Conservation (phyloP, 805 yeast species). For the Candida sithepensis region DNA sequence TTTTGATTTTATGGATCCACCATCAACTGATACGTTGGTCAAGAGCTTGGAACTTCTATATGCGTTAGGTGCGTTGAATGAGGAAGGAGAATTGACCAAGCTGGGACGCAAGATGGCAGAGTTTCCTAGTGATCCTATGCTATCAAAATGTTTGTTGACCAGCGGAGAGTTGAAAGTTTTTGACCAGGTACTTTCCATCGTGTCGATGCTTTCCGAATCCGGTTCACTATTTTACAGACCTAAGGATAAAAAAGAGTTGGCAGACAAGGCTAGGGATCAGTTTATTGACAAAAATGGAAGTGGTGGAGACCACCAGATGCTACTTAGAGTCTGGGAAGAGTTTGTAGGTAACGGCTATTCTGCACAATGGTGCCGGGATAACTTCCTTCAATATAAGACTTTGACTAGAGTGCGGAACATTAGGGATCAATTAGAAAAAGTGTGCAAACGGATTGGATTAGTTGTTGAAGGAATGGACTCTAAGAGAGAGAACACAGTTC, state of each 20-base stretch:
- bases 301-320: constrained; percentile 80
- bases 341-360: constrained; percentile 72
- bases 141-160: constrained; percentile 69
- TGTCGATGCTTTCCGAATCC: constrained; percentile 81
- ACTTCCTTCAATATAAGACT: constrained; percentile 73
- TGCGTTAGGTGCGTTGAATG: constrained; percentile 81
- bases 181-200: constrained; percentile 65
- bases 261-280: constrained; percentile 57
- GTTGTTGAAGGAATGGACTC: not conserved
- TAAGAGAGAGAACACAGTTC: not conserved
- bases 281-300: constrained; percentile 46
- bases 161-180: constrained; percentile 61
- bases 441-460: constrained; percentile 55
- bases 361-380: constrained; percentile 79
- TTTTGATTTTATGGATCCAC: constrained; percentile 91
- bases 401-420: constrained; percentile 66
- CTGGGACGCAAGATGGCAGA: constrained; percentile 84
- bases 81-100: constrained; percentile 71
- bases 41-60: constrained; percentile 79
- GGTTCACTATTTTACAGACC: constrained; percentile 69
- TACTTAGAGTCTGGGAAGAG: constrained; percentile 69
- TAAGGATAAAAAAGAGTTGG: constrained; percentile 59
- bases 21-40: constrained; percentile 67
- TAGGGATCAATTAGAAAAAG: constrained; percentile 59
- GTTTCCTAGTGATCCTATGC: constrained; percentile 88